Evolutionary conservation across 2,329 filamentous ascomycete genomes (phyloP), one percentile per base, ranked within the genome.

Genomic region (Claviceps arundinis): DNA sequence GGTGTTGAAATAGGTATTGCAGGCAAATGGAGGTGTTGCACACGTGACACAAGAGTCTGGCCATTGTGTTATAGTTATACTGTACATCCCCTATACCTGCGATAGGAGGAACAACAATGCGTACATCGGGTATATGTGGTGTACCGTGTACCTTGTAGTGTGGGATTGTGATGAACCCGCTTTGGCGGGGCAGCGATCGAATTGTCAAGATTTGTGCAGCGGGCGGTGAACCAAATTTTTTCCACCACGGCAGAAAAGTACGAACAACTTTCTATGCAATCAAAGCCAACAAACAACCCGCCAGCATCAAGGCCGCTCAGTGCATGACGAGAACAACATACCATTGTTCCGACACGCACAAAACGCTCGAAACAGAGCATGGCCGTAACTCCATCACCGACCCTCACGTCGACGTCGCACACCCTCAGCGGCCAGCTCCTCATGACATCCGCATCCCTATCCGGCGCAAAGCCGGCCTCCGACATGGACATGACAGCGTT

Each of bases 401-500:
- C 78, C 55, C 72, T 78, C 61, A 82, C 80, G 53, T 82, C 78
- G 40, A 81, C 80, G 54, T 84, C 81, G 5, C 77, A 84, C 62
- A 84, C 81, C 40, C 70, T 83, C 64, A 80, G 76, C 42, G 71
- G 73, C 51, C 68, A 72, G 42, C 70, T 76, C 47, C 62, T 64
- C 51, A 73, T 73, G 64, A 64, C 66, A 26, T 64, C 68, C 55
- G 55, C 69, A 52, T 62, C 70, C 57, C 54, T 68, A 52, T 62
- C 70, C 57, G 48, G 40, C 34, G 63, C 71, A 26, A 61, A 68
- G 54, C 56, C 62, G 57, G 52, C 56, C 56, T 52, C 58, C 52
- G 59, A 61, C 54, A 63, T 65, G 56, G 66, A 71, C 56, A 65
- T 73, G 50, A 67, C 73, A 58, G 71, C 73, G 26, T 72, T 86